These are phyloP conservation scores for Blumeriella jaapii DNA, from an alignment of 2,329 filamentous ascomycete species.

Conservation along the genomic window DNA sequence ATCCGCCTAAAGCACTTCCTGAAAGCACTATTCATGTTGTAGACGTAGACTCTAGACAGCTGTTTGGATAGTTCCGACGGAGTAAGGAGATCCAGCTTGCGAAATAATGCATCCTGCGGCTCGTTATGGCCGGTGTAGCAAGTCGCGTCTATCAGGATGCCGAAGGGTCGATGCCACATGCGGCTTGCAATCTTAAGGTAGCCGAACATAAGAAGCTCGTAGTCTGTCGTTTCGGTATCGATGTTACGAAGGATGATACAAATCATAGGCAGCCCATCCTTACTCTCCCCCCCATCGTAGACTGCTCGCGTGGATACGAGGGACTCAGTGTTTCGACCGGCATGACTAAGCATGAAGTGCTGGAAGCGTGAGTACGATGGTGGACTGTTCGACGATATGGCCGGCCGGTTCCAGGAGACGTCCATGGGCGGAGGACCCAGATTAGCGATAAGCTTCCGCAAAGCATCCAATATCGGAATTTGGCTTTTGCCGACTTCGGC, in stretches of 20 bases:
- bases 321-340: conserved; percentile 52
- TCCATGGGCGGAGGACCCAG: conserved; percentile 56
- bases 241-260: conserved; percentile 59
- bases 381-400: conserved; percentile 51
- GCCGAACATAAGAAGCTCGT: conserved; percentile 54
- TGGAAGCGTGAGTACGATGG: conserved; percentile 58
- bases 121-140: conserved; percentile 59
- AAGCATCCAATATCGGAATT: conserved; percentile 46
- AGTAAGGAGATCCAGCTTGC: conserved; percentile 49
- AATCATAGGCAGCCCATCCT: conserved; percentile 57
- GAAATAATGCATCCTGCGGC: conserved; percentile 53
- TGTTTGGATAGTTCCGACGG: conserved; percentile 49
- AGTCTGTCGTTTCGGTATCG: conserved; percentile 52
- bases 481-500: conserved; percentile 40
- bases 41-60: conserved; percentile 52
- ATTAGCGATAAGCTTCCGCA: conserved; percentile 51
- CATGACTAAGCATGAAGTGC: conserved; percentile 61
- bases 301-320: conserved; percentile 53
- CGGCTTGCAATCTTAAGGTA: conserved; percentile 62
- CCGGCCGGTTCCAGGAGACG: conserved; percentile 57
- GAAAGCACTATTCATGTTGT: conserved; percentile 64
- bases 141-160: conserved; percentile 56
- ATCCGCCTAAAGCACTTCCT: conserved; percentile 55
- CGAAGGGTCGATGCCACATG: conserved; percentile 59
- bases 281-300: conserved; percentile 61